phyloP scores from a whole-genome alignment of 805 yeast genomes.

The Cyberlindnera misumaiensis region DNA sequence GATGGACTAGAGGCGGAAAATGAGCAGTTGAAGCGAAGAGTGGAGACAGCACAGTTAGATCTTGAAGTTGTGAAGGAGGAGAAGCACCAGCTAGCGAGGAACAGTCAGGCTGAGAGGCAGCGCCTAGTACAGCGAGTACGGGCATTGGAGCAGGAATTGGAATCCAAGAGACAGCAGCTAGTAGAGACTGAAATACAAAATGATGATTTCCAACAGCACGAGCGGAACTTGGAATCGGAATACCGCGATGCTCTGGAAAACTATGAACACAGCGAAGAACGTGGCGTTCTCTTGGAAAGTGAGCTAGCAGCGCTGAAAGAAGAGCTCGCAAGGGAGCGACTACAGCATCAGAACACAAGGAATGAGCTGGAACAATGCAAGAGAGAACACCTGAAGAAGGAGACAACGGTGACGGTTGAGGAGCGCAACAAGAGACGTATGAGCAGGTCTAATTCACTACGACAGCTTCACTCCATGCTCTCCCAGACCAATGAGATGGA shows the following conservation, averaged over 20 bases:
- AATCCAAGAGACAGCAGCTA: conserved; percentile 25
- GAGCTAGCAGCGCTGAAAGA: conserved; percentile 28
- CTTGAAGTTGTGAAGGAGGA: conserved; percentile 23
- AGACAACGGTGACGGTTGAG: conserved; percentile 2
- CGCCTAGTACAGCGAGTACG: conserved; percentile 12
- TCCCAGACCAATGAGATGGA: conserved; percentile 25
- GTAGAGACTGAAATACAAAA: conserved; percentile 36
- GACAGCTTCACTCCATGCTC: conserved; percentile 25
- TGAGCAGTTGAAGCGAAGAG: conserved; percentile 13
- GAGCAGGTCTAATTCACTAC: conserved; percentile 23
- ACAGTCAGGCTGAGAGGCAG: conserved; percentile 15
- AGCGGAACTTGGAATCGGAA: conserved; percentile 28
- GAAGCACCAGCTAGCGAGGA: conserved; percentile 22
- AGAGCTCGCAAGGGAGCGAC: conserved; percentile 19
- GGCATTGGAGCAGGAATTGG: conserved; percentile 25
- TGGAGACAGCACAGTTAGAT: conserved; percentile 19
- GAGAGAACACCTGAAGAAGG: conserved; percentile 10
- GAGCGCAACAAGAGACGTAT: conserved; percentile 3
- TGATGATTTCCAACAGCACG: conserved; percentile 38
- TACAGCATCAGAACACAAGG: conserved; percentile 23
- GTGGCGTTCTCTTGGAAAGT: conserved; percentile 31
- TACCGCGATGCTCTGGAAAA: conserved; percentile 29
- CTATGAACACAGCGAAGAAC: conserved; percentile 31
- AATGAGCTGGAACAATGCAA: conserved; percentile 19
- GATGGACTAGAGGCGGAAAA: conserved; percentile 26